These are phyloP conservation scores for Tagetes erecta DNA, from an alignment of 129 eudicot genomes.

Conservation along the genomic window DNA sequence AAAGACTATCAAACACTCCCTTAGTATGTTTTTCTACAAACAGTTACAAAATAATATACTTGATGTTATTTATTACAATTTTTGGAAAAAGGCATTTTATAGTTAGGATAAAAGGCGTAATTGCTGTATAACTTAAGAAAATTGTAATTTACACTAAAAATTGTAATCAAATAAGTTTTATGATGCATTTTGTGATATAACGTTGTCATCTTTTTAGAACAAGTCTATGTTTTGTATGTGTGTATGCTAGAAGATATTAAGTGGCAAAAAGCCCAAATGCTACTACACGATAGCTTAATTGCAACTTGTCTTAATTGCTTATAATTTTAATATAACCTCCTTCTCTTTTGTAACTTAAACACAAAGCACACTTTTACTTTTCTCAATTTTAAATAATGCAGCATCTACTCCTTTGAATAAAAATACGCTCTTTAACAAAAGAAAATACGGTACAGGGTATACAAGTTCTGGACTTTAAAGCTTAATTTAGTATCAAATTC, in stretches of 20 bases:
- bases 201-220: too few relatives aligned
- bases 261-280: neutral
- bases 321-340: neutral
- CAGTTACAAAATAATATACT: too few relatives aligned
- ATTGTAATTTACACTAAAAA: too few relatives aligned
- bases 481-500: neutral
- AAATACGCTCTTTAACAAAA: neutral
- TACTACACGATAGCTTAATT: neutral
- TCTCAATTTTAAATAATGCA: neutral
- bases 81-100: too few relatives aligned
- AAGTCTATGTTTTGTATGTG: neutral
- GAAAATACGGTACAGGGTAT: neutral
- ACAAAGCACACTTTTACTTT: conserved; percentile 9
- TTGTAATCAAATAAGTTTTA: too few relatives aligned
- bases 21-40: too few relatives aligned
- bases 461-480: neutral
- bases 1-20: too few relatives aligned
- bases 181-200: too few relatives aligned
- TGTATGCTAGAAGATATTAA: neutral
- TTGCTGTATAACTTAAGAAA: too few relatives aligned
- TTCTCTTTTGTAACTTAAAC: neutral
- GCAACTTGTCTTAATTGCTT: neutral
- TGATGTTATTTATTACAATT: too few relatives aligned
- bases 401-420: neutral
- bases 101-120: too few relatives aligned